Conservation (phyloP, 106 monocot genomes). For the Narthecium ossifragum region DNA sequence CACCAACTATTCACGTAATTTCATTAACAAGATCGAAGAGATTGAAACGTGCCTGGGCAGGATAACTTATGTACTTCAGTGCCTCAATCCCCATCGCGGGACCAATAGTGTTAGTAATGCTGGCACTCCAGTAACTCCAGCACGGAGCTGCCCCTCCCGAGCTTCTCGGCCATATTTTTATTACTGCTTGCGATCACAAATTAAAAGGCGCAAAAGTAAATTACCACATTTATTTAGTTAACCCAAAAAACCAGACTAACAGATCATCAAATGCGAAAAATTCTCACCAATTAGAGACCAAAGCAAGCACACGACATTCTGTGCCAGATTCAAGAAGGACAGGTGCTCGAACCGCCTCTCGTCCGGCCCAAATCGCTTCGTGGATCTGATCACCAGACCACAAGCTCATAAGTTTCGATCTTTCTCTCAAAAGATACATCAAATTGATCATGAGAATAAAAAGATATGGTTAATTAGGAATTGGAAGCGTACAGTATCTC, state of each 20-base stretch:
- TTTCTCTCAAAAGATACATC: not conserved
- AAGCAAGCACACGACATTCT: constrained; percentile 85
- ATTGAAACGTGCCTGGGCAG: constrained; percentile 59
- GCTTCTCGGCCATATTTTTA: constrained; percentile 62
- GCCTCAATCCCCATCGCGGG: constrained; percentile 98
- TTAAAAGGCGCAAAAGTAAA: not conserved
- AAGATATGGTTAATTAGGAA: not conserved
- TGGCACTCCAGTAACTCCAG: constrained; percentile 86
- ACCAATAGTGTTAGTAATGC: constrained; percentile 92
- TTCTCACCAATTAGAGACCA: constrained; percentile 92
- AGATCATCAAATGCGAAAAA: constrained; percentile 3
- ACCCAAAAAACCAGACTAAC: constrained; percentile 1
- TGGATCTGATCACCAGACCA: constrained; percentile 44
- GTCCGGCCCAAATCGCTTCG: constrained; percentile 82
- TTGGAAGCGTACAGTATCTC: constrained; percentile 64
- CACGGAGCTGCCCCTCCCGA: constrained; percentile 69
- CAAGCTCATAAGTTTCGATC: no score
- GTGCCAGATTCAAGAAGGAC: constrained; percentile 94
- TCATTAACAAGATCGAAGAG: not conserved
- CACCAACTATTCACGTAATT: not conserved
- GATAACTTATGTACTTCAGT: constrained; percentile 94
- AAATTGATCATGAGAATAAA: not conserved
- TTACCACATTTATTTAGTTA: not conserved
- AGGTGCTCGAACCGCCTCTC: constrained; percentile 88
- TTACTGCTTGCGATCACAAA: constrained; percentile 31